Evolutionary conservation across 441 rosid species (phyloP).

Genomic region (Adansonia rubrostipa): DNA sequence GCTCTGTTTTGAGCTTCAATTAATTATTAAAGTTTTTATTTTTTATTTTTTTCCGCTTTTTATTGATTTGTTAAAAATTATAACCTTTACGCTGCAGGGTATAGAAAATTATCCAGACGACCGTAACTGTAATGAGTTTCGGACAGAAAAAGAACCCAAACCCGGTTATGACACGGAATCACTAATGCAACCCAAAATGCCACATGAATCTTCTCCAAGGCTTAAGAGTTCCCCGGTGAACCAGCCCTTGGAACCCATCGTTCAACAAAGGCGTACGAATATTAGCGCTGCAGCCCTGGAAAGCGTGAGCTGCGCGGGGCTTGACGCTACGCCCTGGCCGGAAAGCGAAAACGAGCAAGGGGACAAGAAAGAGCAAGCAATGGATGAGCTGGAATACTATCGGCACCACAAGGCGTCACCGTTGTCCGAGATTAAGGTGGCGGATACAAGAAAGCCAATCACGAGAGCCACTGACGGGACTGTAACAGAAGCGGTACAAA

Average conservation of each 20-base stretch:
- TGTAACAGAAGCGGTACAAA: slow-evolving; percentile 23
- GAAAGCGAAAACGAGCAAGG: slow-evolving; percentile 29
- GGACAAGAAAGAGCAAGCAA: slow-evolving; percentile 26
- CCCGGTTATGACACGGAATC: slow-evolving; percentile 42
- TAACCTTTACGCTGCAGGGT: slow-evolving; percentile 43
- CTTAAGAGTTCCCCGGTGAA: slow-evolving; percentile 47
- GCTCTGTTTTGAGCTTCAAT: not conserved
- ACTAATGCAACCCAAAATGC: slow-evolving; percentile 43
- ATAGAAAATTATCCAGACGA: slow-evolving; percentile 30
- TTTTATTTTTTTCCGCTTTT: not conserved
- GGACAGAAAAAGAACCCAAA: slow-evolving; percentile 27
- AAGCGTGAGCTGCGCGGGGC: slow-evolving; percentile 49
- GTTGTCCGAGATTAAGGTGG: slow-evolving; percentile 59
- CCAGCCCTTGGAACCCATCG: slow-evolving; percentile 46
- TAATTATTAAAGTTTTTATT: not conserved
- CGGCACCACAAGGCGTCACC: slow-evolving; percentile 71
- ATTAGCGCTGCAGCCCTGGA: slow-evolving; percentile 13
- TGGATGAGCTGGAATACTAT: slow-evolving; percentile 51
- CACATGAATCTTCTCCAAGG: slow-evolving; percentile 39
- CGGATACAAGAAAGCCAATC: slow-evolving; percentile 78
- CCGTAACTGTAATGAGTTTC: slow-evolving; percentile 38
- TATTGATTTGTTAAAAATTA: not conserved
- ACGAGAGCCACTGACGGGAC: slow-evolving; percentile 69
- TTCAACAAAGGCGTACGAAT: slow-evolving; percentile 51
- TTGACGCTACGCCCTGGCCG: slow-evolving; percentile 62